phyloP scores from a whole-genome alignment of 2,329 filamentous ascomycete species.

The Sclerotinia sclerotiorum region DNA sequence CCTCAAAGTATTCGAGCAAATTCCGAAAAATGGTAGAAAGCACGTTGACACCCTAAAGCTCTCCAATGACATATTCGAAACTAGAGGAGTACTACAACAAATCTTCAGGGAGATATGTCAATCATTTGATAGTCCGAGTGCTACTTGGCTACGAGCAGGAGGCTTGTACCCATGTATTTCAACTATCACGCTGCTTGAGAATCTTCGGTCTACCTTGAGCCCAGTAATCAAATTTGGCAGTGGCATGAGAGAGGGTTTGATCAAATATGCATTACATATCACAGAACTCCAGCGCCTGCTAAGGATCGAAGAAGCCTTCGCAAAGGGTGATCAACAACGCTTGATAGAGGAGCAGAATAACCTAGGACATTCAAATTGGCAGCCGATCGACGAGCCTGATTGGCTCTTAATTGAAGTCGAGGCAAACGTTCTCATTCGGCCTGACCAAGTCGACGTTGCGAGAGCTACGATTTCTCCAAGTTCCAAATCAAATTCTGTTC shows the following conservation, averaged over 20 bases:
- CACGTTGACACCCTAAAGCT: neutral
- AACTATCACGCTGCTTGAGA: conserved; percentile 45
- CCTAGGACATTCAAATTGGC: conserved; percentile 43
- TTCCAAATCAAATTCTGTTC: conserved; percentile 55
- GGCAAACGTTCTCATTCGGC: conserved; percentile 59
- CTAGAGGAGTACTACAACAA: neutral
- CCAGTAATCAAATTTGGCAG: conserved; percentile 37
- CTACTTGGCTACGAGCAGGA: conserved; percentile 44
- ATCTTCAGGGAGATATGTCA: conserved; percentile 12
- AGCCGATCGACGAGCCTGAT: conserved; percentile 50
- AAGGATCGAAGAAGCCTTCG: conserved; percentile 44
- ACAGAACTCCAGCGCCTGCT: conserved; percentile 46
- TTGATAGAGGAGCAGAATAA: conserved; percentile 45
- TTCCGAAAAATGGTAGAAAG: neutral
- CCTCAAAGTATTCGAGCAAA: conserved; percentile 29
- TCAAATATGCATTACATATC: conserved; percentile 45
- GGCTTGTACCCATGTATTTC: conserved; percentile 47
- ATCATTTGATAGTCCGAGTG: conserved; percentile 24
- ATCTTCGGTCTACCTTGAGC: conserved; percentile 42
- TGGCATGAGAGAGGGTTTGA: conserved; percentile 42
- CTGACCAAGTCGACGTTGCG: conserved; percentile 62
- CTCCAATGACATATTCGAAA: conserved; percentile 10
- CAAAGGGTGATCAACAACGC: conserved; percentile 39
- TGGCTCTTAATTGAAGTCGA: conserved; percentile 70
- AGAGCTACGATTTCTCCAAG: conserved; percentile 56